Evolutionary conservation across 1,139 yeast genomes (phyloP), one percentile per base, ranked within the genome.

Genomic region (Taphrina sp.): DNA sequence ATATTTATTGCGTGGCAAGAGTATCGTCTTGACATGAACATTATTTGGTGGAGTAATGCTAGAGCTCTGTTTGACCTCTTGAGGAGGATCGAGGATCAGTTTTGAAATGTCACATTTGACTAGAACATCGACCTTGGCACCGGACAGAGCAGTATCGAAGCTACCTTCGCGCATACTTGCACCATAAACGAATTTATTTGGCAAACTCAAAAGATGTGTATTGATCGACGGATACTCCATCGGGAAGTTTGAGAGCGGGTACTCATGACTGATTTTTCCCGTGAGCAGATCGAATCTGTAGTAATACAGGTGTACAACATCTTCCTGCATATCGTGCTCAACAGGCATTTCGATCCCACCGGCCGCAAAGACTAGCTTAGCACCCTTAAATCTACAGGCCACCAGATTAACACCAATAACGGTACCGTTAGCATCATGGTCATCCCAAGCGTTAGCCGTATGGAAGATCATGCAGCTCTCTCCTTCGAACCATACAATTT

Each of bases 201-300:
- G 52, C 33, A 44, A 23, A 20, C 49, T 53, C 17, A 53, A 46
- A 16, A 19, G 34, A 8, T 14, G 34, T n/a, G 57, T 44, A 22
- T 53, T 53, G 38, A 53, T 45, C 12, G 57, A 39, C n/a, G 57
- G 57, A 53, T 39, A 53, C 46, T 53, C 57, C n/a, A 53, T 53
- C 7, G 57, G 57, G 16, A 44, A 53, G 35, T 53, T 46, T 17
- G 52, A 53, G 7, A 53, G 35, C 19, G 57, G 52, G 23, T 44
- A 53, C 26, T 38, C 46, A 23, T 45, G 53, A 20, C 43, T 33
- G 34, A 53, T 37, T 16, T 23, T 29, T 41, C 46, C 33, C n/a
- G 39, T 44, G 20, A 12, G 19, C 29, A 53, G 45, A 31, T 53
- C 57, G 42, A 53, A 53, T 10, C 57, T 44, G 36, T 53, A 53